Evolutionary conservation across 768 basidiomycete species (phyloP).

Genomic region (Trametes villosa): DNA sequence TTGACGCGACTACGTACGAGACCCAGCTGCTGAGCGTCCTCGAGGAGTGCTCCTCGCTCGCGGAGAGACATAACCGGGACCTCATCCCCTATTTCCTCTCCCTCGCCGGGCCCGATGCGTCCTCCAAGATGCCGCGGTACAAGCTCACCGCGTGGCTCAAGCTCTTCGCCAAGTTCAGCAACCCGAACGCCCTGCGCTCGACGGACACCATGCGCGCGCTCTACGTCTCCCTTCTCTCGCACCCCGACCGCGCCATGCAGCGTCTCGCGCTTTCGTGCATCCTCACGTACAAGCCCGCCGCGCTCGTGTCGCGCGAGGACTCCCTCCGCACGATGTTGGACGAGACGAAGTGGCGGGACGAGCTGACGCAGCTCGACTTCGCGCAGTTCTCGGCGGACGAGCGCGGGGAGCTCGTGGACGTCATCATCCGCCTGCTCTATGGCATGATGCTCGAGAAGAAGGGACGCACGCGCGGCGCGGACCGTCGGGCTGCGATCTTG

Average conservation of each 20-base stretch:
- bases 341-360: conserved; percentile 88
- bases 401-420: conserved; percentile 67
- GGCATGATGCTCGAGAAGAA: conserved; percentile 85
- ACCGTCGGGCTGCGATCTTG: conserved; percentile 77
- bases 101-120: conserved; percentile 43
- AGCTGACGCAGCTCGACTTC: conserved; percentile 73
- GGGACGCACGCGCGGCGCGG: conserved; percentile 67
- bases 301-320: conserved; percentile 59
- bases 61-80: conserved; percentile 87
- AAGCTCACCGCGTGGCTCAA: conserved; percentile 79
- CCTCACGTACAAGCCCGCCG: conserved; percentile 77
- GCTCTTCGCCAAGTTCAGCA: conserved; percentile 87
- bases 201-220: conserved; percentile 65
- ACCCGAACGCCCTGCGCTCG: conserved; percentile 86
- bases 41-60: conserved; percentile 68
- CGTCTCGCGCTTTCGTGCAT: conserved; percentile 75
- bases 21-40: conserved; percentile 75
- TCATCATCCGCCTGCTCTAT: conserved; percentile 78
- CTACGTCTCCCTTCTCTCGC: conserved; percentile 78
- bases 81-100: conserved; percentile 83
- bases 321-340: conserved; percentile 75
- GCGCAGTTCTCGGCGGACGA: conserved; percentile 56
- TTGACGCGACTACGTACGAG: conserved; percentile 81
- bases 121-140: conserved; percentile 53
- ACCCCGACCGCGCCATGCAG: conserved; percentile 84